Evolutionary conservation across 2,329 filamentous ascomycete species (phyloP), one percentile per base, ranked within the genome.

Genomic region (Aspergillus fructus): DNA sequence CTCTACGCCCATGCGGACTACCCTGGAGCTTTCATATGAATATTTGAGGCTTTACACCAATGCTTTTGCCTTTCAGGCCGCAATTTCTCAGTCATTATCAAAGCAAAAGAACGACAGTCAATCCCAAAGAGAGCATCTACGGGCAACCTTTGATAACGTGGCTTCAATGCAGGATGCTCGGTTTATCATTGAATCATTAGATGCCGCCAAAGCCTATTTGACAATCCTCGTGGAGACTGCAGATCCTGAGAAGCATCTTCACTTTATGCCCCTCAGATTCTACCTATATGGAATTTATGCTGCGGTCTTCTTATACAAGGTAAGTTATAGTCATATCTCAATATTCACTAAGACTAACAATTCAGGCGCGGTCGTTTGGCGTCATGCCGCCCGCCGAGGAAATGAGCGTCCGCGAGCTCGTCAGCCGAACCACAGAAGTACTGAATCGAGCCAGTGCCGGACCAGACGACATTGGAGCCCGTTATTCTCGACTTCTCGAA

Each of bases 1-100:
- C 66, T 88, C 87, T 1, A 79, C 84, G 1, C 82, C 84, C 5
- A 82, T 90, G 61, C 89, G 89, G 68, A 84, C 85, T 3, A 88
- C 84, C 5, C 73, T 91, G 2, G 78, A 89, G 23, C 79, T 91
- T 66, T 89, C 87, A 0, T 90, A 89, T 66, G 87, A 90, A 63
- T 91, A 90, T 66, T 74, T 91, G 2, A 81, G 88, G 6, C 79
- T 91, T 1, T 91, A 91, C 69, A 89, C 88, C 49, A 90, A 89
- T 58, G 88, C 88, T 0, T 91, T 90, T 67, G 88, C 88, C 1
- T 90, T 90, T 63, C 88, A 91, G 68, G 88, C 88, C 3, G 89
- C 86, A 1, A 84, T 83, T 49, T 84, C 73, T 64, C 82, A 80
- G 66, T 82, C 72, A 55, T 72, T 74, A 48, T 70, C 66, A 56